Evolutionary conservation across 2,329 filamentous ascomycete species (phyloP), one percentile per base, ranked within the genome.

Genomic region (Calonectria montana): DNA sequence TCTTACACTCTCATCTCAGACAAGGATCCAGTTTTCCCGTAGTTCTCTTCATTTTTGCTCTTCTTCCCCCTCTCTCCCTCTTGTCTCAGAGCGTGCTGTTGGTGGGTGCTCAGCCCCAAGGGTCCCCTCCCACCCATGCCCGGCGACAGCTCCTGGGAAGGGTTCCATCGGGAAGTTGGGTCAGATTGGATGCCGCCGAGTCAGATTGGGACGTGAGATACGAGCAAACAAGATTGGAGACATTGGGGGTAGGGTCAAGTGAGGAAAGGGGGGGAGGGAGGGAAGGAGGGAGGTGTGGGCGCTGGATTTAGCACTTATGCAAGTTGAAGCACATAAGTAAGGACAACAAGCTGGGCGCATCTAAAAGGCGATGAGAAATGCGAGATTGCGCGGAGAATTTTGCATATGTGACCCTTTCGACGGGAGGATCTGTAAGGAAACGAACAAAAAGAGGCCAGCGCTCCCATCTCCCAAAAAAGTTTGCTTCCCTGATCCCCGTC

Each of bases 161-260:
- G 74, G 70, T 72, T 72, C 72, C 73, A 77, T 72, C 43, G 74
- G 61, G 73, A 66, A 71, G 66, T 75, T 68, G 70, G 69, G 69
- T 68, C 70, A 74, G 64, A 69, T 59, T 66, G 43, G 63, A 62
- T 67, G 69, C 63, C 65, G 70, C 70, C 59, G 55, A 70, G 50
- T 43, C 68, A 63, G 69, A 67, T 72, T 37, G 48, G 55, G 45
- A 71, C 31, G 65, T 65, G 67, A 68, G 67, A 75, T 74, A 67
- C 69, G 70, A 73, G 64, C 47, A 63, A 64, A 63, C 45, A 70
- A 69, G 65, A 59, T 66, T 50, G 31, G 31, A 31, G 25, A 25
- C 29, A 39, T 41, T 45, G 39, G 61, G 64, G 57, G 63, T 31
- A 55, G 23, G 62, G 63, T 61, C 31, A 18, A 21, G 31, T 59